Conservation (phyloP, 768 basidiomycete species). For the Lanmaoa pseudosensibilis region DNA sequence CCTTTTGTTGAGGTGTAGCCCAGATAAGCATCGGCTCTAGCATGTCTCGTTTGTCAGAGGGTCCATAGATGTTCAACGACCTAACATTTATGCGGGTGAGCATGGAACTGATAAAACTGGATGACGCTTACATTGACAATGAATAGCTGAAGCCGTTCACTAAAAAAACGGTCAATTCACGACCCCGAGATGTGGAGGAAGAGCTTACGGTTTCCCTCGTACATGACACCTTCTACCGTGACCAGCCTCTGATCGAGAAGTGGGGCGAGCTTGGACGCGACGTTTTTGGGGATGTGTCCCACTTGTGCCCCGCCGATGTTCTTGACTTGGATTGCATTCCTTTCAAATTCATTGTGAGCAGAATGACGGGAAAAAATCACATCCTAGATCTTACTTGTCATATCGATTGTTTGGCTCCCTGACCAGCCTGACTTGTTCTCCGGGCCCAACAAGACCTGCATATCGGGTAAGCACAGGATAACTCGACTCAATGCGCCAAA, state of each 20-base stretch:
- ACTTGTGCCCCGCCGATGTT: constrained; percentile 77
- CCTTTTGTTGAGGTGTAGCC: constrained; percentile 71
- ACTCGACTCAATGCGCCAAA: background rate
- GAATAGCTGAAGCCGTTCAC: constrained; percentile 51
- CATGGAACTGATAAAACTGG: background rate
- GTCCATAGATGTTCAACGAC: constrained; percentile 70
- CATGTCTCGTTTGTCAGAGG: constrained; percentile 53
- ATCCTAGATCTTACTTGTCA: constrained; percentile 51
- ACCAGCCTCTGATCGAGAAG: constrained; percentile 64
- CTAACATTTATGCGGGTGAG: constrained; percentile 35
- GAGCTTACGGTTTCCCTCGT: constrained; percentile 63
- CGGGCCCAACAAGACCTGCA: constrained; percentile 74
- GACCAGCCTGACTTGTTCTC: constrained; percentile 71
- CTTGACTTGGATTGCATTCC: constrained; percentile 78
- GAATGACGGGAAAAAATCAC: background rate
- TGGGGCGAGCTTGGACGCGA: constrained; percentile 62
- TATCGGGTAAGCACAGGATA: constrained; percentile 1
- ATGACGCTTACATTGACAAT: constrained; percentile 56
- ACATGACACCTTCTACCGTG: constrained; percentile 67
- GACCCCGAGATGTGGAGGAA: background rate
- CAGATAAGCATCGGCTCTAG: constrained; percentile 69
- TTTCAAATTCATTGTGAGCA: constrained; percentile 24
- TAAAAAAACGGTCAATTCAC: constrained; percentile 19
- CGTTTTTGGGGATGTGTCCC: constrained; percentile 69
- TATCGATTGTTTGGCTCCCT: constrained; percentile 68